These are phyloP conservation scores for Hippophae tibetana DNA, from an alignment of 306 rosid genomes.

Conservation along the genomic window DNA sequence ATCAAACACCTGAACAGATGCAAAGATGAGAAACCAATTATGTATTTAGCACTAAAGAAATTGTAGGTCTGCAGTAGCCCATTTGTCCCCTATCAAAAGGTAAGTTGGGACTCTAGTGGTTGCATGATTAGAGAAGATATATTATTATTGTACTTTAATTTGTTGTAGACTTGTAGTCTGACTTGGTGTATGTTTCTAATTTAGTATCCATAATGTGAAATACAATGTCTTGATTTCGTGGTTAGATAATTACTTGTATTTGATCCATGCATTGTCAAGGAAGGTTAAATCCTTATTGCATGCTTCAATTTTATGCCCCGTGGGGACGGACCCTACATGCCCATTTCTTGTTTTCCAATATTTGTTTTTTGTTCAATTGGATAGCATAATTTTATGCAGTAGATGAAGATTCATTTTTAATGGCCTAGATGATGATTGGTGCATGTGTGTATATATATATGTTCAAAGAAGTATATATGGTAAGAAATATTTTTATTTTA, in stretches of 20 bases:
- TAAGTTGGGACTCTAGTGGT: slow-evolving; percentile 24
- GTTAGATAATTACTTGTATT: background rate
- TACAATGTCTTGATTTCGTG: slow-evolving; percentile 17
- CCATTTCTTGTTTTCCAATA: too few species aligned
- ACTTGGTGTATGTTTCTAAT: slow-evolving; percentile 26
- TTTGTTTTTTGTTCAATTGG: too few species aligned
- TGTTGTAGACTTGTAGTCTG: slow-evolving; percentile 32
- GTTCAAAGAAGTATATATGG: too few species aligned
- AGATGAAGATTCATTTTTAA: too few species aligned
- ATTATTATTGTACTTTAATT: slow-evolving; percentile 32
- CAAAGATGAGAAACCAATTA: slow-evolving; percentile 40
- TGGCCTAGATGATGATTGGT: too few species aligned
- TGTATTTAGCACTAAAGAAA: slow-evolving; percentile 11
- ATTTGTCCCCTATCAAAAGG: slow-evolving; percentile 26
- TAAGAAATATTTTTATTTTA: too few species aligned
- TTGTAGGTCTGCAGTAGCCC: slow-evolving; percentile 26
- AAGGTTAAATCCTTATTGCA: too few species aligned
- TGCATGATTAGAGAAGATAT: slow-evolving; percentile 20
- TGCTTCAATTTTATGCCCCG: too few species aligned
- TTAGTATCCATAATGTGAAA: slow-evolving; percentile 14
- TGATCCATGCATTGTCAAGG: too few species aligned
- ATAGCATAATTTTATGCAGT: too few species aligned
- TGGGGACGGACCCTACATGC: too few species aligned
- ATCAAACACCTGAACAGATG: slow-evolving; percentile 57
- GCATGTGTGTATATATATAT: too few species aligned